Evolutionary conservation across 192 early-diverging fungal species (phyloP).

Genomic region (Cladochytrium replicatum): DNA sequence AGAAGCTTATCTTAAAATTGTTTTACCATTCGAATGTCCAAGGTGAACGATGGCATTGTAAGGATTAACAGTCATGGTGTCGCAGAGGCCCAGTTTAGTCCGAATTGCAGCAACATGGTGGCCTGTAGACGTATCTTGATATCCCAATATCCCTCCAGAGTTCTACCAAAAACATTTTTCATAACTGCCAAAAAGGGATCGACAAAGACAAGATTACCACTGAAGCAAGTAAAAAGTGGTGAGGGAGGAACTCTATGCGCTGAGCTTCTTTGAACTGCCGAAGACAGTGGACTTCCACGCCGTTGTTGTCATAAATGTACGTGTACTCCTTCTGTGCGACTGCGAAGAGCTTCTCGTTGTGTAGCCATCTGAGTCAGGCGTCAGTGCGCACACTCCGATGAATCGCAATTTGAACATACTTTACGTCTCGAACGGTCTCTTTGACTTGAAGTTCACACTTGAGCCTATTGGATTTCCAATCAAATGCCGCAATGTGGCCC

Average conservation of each 20-base stretch:
- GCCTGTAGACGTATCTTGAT: constrained; percentile 92
- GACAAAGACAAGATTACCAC: no score
- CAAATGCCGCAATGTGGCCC: constrained; percentile 84
- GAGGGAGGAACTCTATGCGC: constrained; percentile 80
- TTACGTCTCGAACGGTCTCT: constrained; percentile 84
- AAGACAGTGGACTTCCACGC: constrained; percentile 83
- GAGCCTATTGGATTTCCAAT: constrained; percentile 76
- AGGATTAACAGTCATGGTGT: constrained; percentile 80
- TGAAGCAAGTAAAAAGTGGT: constrained; percentile 81
- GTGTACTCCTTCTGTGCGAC: constrained; percentile 92
- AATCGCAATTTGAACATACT: no score
- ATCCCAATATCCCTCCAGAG: constrained; percentile 71
- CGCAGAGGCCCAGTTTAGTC: constrained; percentile 66
- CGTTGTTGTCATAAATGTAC: constrained; percentile 88
- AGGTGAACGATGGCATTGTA: constrained; percentile 82
- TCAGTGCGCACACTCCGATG: constrained; percentile 11
- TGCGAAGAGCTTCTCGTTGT: constrained; percentile 89
- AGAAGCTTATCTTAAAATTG: constrained; percentile 4
- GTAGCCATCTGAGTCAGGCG: constrained; percentile 62
- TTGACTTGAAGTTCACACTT: constrained; percentile 74
- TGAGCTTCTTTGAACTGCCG: constrained; percentile 72
- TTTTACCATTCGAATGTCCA: constrained; percentile 73
- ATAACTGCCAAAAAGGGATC: neutral
- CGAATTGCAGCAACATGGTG: constrained; percentile 65
- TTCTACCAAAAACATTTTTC: constrained; percentile 32